phyloP scores from a whole-genome alignment of 1,284 basidiomycete species.

The Thecaphora frezii region DNA sequence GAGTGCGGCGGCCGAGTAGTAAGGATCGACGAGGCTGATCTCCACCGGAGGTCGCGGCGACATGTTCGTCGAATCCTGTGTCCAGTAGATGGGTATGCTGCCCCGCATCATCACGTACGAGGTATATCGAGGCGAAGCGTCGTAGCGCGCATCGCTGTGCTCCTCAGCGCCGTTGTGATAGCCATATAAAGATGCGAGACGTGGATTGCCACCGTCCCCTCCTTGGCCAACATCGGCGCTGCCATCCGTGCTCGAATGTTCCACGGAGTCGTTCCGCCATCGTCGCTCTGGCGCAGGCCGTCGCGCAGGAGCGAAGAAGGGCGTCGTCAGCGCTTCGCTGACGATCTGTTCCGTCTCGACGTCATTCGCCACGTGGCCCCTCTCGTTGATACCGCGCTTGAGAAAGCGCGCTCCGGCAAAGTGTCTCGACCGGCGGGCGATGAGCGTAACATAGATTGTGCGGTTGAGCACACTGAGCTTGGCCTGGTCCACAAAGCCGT shows the following conservation, averaged over 20 bases:
- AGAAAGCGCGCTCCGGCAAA: conserved; percentile 95
- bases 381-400: conserved; percentile 88
- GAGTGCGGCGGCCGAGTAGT: conserved; percentile 85
- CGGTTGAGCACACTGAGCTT: conserved; percentile 89
- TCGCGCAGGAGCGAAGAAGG: conserved; percentile 50
- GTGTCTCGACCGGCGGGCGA: conserved; percentile 89
- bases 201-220: no score
- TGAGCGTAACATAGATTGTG: conserved; percentile 87
- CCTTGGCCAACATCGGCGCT: no score
- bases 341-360: conserved; percentile 99
- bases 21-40: conserved; percentile 85
- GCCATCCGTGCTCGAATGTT: no score
- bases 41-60: conserved; percentile 91
- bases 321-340: conserved; percentile 81
- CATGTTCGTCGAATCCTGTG: conserved; percentile 88
- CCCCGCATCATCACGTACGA: conserved; percentile 96
- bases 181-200: no score
- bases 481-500: conserved; percentile 96
- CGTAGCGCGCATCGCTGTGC: conserved; percentile 13
- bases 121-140: conserved; percentile 75
- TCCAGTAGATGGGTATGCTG: conserved; percentile 94
- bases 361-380: conserved; percentile 94
- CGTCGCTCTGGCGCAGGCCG: conserved; percentile 7
- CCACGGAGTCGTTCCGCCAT: neutral
- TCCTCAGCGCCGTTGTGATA: conserved; percentile 15